Percentiles rank a stretch among this genome's conserved stretches.
Conservation (phyloP, 1,284 basidiomycete genomes). For the Clitocybe nebularis region DNA sequence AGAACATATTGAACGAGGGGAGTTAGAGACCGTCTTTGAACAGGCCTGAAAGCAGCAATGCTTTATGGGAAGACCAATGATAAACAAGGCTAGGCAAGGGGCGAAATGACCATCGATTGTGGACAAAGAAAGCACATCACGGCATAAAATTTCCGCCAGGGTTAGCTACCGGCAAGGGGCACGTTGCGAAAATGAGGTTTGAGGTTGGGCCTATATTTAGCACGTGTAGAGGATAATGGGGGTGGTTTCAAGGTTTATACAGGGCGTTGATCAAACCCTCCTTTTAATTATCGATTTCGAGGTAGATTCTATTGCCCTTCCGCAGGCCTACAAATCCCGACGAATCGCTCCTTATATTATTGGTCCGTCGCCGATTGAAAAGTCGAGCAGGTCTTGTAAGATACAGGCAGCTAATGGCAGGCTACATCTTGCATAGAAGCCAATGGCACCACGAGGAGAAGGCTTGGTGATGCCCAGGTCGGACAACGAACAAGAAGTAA, state of each 20-base stretch:
- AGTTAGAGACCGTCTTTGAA: not conserved
- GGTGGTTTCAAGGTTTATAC: not conserved
- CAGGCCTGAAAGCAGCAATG: not conserved
- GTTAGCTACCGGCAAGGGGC: not conserved
- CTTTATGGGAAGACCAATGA: not conserved
- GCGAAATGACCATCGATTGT: not conserved
- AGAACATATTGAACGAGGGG: slow-evolving; percentile 11
- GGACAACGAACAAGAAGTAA: too few species aligned
- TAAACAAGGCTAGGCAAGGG: not conserved
- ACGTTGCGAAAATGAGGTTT: slow-evolving; percentile 2
- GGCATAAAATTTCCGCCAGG: slow-evolving; percentile 6
- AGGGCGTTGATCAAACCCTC: too few species aligned
- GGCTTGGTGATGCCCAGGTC: too few species aligned
- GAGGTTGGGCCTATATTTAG: slow-evolving; percentile 3
- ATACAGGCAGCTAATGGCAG: too few species aligned
- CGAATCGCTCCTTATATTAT: too few species aligned
- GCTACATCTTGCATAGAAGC: too few species aligned
- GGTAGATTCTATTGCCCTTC: too few species aligned
- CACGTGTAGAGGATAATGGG: not conserved
- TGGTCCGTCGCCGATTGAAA: too few species aligned
- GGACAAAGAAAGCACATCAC: slow-evolving; percentile 4
- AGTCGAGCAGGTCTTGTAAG: too few species aligned
- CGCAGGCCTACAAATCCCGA: too few species aligned
- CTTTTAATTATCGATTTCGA: too few species aligned
- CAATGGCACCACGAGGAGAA: too few species aligned